These are phyloP conservation scores for Vitis hybrid DNA, from an alignment of 177 flowering plant species.

Conservation along the genomic window DNA sequence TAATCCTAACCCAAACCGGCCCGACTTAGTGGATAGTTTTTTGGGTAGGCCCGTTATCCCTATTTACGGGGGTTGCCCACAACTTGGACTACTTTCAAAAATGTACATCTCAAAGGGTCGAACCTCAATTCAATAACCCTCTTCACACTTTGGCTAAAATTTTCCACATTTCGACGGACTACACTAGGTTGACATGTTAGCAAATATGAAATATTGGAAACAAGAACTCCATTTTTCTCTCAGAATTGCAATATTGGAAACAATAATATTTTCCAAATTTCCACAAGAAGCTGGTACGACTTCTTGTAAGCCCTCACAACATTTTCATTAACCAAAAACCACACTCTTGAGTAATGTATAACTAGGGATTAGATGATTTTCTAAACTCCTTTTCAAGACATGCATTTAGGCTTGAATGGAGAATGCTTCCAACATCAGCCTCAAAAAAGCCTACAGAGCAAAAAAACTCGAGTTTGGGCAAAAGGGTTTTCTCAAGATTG, in stretches of 20 bases:
- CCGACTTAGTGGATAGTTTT: too few relatives aligned
- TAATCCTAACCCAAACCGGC: too few relatives aligned
- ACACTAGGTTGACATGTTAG: background rate
- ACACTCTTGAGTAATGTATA: background rate
- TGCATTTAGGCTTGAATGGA: too few relatives aligned
- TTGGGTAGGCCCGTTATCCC: too few relatives aligned
- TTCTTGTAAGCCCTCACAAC: background rate
- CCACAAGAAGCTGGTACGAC: background rate
- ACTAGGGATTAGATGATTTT: background rate
- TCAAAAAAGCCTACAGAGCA: too few relatives aligned
- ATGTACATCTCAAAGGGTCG: background rate
- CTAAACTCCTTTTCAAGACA: too few relatives aligned
- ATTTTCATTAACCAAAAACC: background rate
- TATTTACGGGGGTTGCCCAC: too few relatives aligned
- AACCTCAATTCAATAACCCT: background rate
- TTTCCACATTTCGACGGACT: too few relatives aligned
- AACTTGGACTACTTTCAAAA: background rate
- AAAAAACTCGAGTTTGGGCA: background rate
- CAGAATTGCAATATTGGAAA: background rate
- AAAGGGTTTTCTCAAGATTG: constrained; percentile 10
- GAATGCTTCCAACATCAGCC: too few relatives aligned
- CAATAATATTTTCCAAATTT: background rate
- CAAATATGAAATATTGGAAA: background rate
- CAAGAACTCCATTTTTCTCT: background rate
- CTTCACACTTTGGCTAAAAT: background rate